Evolutionary conservation across 2,329 filamentous ascomycete genomes (phyloP).

Genomic region (Pseudogymnoascus sp.): DNA sequence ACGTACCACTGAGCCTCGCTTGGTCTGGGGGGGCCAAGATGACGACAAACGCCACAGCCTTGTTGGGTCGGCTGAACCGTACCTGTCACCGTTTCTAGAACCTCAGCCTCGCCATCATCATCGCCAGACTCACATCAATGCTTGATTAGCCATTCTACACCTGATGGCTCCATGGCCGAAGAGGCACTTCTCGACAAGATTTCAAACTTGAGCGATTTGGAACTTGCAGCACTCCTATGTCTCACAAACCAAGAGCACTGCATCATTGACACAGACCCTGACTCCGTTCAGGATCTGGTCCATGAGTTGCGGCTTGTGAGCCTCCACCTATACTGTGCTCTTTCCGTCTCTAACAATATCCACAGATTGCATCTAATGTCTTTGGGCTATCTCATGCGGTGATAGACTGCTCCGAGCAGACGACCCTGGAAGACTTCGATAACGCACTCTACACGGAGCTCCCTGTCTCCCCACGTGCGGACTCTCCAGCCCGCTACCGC

Average conservation of each 20-base stretch:
- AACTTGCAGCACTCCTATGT: constrained; percentile 77
- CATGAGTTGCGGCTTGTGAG: constrained; percentile 64
- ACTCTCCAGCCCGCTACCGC: constrained; percentile 23
- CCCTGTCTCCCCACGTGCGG: constrained; percentile 22
- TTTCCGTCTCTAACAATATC: constrained; percentile 11
- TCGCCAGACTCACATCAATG: not conserved
- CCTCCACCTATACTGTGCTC: not conserved
- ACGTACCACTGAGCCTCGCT: constrained; percentile 8
- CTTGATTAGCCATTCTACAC: not conserved
- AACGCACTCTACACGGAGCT: constrained; percentile 51
- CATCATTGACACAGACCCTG: constrained; percentile 66
- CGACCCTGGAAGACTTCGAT: constrained; percentile 74
- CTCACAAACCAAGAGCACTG: constrained; percentile 79
- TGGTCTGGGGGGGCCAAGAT: not conserved
- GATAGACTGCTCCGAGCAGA: constrained; percentile 64
- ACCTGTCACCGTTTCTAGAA: not conserved
- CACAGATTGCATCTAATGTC: constrained; percentile 56
- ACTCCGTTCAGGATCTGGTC: constrained; percentile 58
- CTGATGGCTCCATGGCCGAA: constrained; percentile 47
- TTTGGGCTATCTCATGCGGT: constrained; percentile 67
- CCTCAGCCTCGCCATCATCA: constrained; percentile 9
- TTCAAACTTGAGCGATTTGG: constrained; percentile 74
- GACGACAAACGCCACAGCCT: constrained; percentile 4
- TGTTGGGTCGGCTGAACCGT: not conserved
- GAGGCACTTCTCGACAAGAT: constrained; percentile 58